phyloP scores from a whole-genome alignment of 345 rosid genomes.

The Citrus trifoliata region DNA sequence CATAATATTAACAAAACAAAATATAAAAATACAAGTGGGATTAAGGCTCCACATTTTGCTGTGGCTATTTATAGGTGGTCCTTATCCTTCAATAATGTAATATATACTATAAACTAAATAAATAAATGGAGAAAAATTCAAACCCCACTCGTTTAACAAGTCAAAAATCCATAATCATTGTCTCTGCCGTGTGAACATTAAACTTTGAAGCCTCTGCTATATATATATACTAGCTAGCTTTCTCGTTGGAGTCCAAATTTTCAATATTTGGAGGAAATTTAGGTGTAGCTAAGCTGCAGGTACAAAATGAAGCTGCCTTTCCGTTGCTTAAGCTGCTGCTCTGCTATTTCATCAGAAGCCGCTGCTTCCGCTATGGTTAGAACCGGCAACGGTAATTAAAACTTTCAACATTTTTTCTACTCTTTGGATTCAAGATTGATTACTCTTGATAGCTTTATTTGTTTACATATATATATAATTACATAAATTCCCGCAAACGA shows the following conservation, averaged over 20 bases:
- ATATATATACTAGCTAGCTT: not conserved
- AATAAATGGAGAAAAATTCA: not conserved
- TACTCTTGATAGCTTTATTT: not conserved
- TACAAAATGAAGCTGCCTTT: slow-evolving; percentile 26
- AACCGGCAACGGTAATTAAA: slow-evolving; percentile 10
- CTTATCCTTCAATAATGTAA: no score
- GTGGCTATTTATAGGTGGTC: no score
- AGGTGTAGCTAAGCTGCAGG: not conserved
- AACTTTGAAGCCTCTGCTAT: not conserved
- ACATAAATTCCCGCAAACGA: not conserved
- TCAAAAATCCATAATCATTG: not conserved
- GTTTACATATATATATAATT: no score
- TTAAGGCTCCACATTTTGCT: no score
- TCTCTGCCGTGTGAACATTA: not conserved
- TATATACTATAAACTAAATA: no score
- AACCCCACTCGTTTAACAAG: not conserved
- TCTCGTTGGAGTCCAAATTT: not conserved
- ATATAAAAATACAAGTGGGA: no score
- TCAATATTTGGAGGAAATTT: not conserved
- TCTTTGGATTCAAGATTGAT: not conserved
- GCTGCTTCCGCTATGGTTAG: not conserved
- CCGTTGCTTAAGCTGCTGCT: slow-evolving; percentile 19
- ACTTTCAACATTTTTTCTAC: not conserved
- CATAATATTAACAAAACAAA: no score
- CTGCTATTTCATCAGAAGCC: slow-evolving; percentile 8